Evolutionary conservation across 495 filamentous ascomycete species (phyloP).

Genomic region (Hypoxylon crocopeplum): DNA sequence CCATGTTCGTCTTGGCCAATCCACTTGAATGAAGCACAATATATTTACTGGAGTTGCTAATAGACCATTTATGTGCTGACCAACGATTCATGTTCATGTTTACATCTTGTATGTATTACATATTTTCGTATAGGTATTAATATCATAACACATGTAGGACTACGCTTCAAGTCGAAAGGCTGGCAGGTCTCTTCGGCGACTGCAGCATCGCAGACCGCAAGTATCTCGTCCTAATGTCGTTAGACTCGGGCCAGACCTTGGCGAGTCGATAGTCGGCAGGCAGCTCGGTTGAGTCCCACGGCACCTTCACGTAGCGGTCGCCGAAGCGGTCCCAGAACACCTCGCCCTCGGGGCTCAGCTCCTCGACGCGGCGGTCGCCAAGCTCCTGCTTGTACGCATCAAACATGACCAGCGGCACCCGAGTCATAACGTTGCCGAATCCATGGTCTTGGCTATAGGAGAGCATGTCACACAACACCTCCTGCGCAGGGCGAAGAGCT

Average conservation of each 20-base stretch:
- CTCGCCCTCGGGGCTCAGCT: slow-evolving; percentile 8
- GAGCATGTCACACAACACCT: background rate
- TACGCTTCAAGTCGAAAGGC: background rate
- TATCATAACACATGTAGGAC: no score
- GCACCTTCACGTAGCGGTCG: slow-evolving; percentile 29
- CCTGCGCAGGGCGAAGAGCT: background rate
- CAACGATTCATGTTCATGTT: no score
- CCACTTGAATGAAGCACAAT: no score
- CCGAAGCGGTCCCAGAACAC: slow-evolving; percentile 39
- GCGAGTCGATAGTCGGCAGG: slow-evolving; percentile 8
- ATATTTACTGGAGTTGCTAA: no score
- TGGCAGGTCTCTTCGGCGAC: slow-evolving; percentile 25
- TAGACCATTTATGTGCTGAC: no score
- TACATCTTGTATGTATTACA: no score
- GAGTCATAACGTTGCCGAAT: background rate
- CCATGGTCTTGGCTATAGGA: background rate
- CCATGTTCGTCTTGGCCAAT: no score
- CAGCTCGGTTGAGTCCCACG: background rate
- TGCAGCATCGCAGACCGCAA: slow-evolving; percentile 25
- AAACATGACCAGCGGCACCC: slow-evolving; percentile 27
- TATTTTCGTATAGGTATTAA: no score
- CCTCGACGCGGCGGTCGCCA: slow-evolving; percentile 9
- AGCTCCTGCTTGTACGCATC: slow-evolving; percentile 22
- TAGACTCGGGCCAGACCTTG: slow-evolving; percentile 34
- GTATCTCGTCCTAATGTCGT: slow-evolving; percentile 25